Evolutionary conservation across 2,329 filamentous ascomycete genomes (phyloP), one percentile per base, ranked within the genome.

Genomic region (Aspergillus fijiensis): DNA sequence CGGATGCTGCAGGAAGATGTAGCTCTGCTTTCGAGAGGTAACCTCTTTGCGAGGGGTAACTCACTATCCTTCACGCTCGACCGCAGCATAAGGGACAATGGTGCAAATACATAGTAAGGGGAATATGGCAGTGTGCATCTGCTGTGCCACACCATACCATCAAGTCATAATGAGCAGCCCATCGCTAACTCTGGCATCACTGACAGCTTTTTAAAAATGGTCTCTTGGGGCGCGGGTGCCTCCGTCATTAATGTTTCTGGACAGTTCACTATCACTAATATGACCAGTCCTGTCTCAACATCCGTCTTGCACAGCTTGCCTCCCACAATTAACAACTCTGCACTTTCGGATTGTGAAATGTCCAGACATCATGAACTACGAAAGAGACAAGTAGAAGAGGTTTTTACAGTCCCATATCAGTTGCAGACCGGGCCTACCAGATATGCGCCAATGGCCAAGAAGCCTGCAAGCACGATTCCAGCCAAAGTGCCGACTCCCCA

Each of bases 251-350:
- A 84, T 67, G 89, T 82, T 70, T 89, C 87, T 11, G 67, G 77
- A 53, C 86, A 87, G 62, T 91, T 91, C 74, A 82, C 84, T n/a
- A 76, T 89, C 55, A 79, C 79, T 11, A 82, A 81, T 65, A 89
- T 90, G 87, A 87, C 82, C 2, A 87, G 87, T 42, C 75, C 75
- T 4, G 88, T 88, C 67, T 75, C 81, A 1, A 61, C 78, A 1
- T 69, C 68, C 27, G 35, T 63, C 6, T 51, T 57, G 12, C 58
- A 80, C 70, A 51, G 72, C 64, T 62, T 80, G 72, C 7, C 77
- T 76, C 50, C 14, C 69, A 60, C 64, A 68, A 4, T 63, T 66
- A 58, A 56, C 9, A 11, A 25, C 47, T 50, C 33, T 12, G 27
- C 49, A 33, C 9, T 51, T 12, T 23, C 56, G 27, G 11, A 14